Conservation (phyloP, 2,329 filamentous ascomycete genomes). For the Sporothrix pallida region DNA sequence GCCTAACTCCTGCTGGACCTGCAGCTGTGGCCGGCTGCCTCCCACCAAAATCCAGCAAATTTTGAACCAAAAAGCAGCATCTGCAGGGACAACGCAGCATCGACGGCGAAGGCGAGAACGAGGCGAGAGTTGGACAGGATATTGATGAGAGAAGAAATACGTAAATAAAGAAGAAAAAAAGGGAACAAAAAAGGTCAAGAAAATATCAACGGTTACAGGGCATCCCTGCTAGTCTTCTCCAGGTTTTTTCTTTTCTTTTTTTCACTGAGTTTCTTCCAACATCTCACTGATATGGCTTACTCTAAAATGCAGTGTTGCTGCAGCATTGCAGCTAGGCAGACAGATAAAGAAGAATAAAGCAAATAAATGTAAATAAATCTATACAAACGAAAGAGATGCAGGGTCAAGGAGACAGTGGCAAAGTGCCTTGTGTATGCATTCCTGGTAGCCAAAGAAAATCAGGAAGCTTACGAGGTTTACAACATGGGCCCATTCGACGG, state of each 20-base stretch:
- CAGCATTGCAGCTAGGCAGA: constrained; percentile 23
- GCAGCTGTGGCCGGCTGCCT: constrained; percentile 19
- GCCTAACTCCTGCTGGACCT: constrained; percentile 17
- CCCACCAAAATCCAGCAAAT: neutral
- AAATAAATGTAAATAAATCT: neutral
- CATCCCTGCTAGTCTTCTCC: constrained; percentile 13
- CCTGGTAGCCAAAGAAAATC: neutral
- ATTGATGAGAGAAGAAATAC: neutral
- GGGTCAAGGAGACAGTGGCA: neutral
- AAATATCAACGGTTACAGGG: neutral
- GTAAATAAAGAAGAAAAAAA: neutral
- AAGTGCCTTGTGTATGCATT: constrained; percentile 22
- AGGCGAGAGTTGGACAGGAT: neutral
- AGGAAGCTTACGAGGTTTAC: neutral
- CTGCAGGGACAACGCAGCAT: constrained; percentile 25
- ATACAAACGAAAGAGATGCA: neutral
- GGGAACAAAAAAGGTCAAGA: neutral
- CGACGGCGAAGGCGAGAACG: constrained; percentile 11
- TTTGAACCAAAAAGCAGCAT: neutral
- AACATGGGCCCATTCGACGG: neutral
- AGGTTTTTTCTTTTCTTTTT: neutral
- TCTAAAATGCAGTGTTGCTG: neutral
- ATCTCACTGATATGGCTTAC: neutral
- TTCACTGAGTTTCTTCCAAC: neutral
- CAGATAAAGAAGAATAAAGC: neutral